Base-by-base conservation (phyloP, 495 filamentous ascomycete genomes). In the Neurospora sp. region DNA sequence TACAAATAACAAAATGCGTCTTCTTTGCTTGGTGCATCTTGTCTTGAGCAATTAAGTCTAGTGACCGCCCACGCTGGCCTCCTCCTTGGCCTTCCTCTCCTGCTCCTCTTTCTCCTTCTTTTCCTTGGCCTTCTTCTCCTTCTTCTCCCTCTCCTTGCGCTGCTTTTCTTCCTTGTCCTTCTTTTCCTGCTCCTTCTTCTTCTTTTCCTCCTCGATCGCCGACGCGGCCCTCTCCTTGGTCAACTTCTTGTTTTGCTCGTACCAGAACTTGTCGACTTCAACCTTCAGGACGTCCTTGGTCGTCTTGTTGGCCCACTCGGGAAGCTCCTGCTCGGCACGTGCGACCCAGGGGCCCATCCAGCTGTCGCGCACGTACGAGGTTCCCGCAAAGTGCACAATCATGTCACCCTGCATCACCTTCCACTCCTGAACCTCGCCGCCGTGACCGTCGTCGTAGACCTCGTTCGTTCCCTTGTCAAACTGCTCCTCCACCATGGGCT, bases 321-420 rank as follows among this genome's bases (percentile, higher is more conserved):
- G 76, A 7, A 77, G 72, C 44, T 69, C 39, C 12, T 71, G 66
- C 59, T 79, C 78, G 20, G 75, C 74, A 23, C 76, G 41, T 14
- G 71, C 62, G 6, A 78, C 70, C 78, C 78, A 79, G 5, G 75
- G 78, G 20, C 46, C 72, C 77, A 79, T 78, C 78, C 76, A 79
- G 75, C 76, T 77, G 37, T 78, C 77, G 23, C 77, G 70, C 39
- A 79, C 77, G 35, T 72, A 40, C 11, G 72, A 74, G 9, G 78
- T 70, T 2, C 77, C 78, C 7, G 77, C 78, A 39, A 79, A 78
- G 69, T 78, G 77, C 41, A 78, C 72, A 14, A 72, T 69, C 72
- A 79, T 39, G 69, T 79, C 77, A 39, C 77, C 77, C 27, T 74
- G 77, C 77, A 79, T 79, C 41, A 79, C 72, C 75, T 79, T 79